These are phyloP conservation scores for Silene uniflora DNA, from an alignment of 148 eudicot species.

Conservation along the genomic window DNA sequence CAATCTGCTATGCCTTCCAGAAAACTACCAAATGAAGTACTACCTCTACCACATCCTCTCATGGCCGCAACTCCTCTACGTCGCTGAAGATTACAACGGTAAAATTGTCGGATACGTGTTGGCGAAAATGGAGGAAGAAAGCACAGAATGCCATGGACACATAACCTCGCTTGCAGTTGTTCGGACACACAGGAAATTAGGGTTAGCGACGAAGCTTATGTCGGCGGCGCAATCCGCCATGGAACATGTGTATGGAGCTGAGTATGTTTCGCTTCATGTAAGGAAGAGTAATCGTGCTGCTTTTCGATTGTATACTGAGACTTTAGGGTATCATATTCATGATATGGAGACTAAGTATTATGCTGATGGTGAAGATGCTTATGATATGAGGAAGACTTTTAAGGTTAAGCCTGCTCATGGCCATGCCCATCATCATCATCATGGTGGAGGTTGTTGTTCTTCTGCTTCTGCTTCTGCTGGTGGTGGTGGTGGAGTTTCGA, in stretches of 20 bases:
- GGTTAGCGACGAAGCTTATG: slow-evolving; percentile 93
- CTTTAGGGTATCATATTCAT: slow-evolving; percentile 76
- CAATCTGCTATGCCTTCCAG: slow-evolving; percentile 80
- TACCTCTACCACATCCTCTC: slow-evolving; percentile 90
- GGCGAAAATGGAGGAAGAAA: slow-evolving; percentile 94
- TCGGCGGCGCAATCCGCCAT: slow-evolving; percentile 88
- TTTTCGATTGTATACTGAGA: slow-evolving; percentile 69
- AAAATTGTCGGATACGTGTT: slow-evolving; percentile 80
- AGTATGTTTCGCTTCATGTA: slow-evolving; percentile 78
- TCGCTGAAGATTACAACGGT: slow-evolving; percentile 86
- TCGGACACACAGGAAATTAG: slow-evolving; percentile 79
- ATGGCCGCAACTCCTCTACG: slow-evolving; percentile 90
- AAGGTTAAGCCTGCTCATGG: slow-evolving; percentile 34
- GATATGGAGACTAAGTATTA: slow-evolving; percentile 91
- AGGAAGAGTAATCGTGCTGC: slow-evolving; percentile 93
- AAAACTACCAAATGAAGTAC: slow-evolving; percentile 95
- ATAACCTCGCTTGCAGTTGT: slow-evolving; percentile 87
- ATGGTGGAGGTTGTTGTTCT: slow-evolving; percentile 36
- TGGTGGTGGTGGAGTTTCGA: neutral
- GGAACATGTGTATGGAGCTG: slow-evolving; percentile 68
- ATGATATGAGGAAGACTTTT: slow-evolving; percentile 79
- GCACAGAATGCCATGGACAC: slow-evolving; percentile 86
- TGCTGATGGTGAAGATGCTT: slow-evolving; percentile 86
- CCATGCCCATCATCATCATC: slow-evolving; percentile 28
- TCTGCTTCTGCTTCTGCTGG: slow-evolving; percentile 44